A percentile compares a stretch with the other conserved stretches of the same genome.
Evolutionary conservation across 768 basidiomycete genomes (phyloP).

Genomic region (Chlorophyllum brunneum): DNA sequence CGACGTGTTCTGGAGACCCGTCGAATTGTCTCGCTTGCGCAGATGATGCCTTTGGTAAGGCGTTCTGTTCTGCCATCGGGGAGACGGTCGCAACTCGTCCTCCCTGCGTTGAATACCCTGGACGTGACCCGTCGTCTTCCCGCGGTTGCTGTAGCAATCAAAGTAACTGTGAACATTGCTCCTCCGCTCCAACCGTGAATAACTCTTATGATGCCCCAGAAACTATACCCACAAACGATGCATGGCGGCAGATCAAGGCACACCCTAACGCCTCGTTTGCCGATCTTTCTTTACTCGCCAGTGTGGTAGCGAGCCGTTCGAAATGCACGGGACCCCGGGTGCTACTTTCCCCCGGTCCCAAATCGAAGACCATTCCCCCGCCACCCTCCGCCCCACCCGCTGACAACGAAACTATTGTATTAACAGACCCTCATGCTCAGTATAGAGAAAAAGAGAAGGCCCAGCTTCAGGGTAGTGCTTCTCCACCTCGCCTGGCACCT

Average conservation of each 20-base stretch:
- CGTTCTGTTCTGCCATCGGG: conserved; percentile 78
- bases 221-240: conserved; percentile 75
- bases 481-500: conserved; percentile 50
- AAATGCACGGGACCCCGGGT: conserved; percentile 72
- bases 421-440: conserved; percentile 52
- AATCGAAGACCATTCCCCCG: conserved; percentile 21
- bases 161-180: conserved; percentile 22
- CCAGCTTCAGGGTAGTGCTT: conserved; percentile 26
- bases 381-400: background rate
- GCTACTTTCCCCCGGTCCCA: conserved; percentile 40
- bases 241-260: conserved; percentile 80
- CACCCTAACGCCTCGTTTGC: conserved; percentile 88
- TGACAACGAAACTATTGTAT: conserved; percentile 30
- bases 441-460: conserved; percentile 36
- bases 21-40: conserved; percentile 82
- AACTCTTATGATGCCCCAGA: conserved; percentile 28
- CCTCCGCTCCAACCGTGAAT: conserved; percentile 17
- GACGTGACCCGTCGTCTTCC: conserved; percentile 17
- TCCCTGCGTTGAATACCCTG: conserved; percentile 57
- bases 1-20: conserved; percentile 80
- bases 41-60: conserved; percentile 82
- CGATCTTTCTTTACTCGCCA: conserved; percentile 79
- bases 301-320: conserved; percentile 82
- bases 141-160: conserved; percentile 21
- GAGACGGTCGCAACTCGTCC: conserved; percentile 50